phyloP scores from a whole-genome alignment of 2,329 filamentous ascomycete genomes.

The Colletotrichum spinosum region DNA sequence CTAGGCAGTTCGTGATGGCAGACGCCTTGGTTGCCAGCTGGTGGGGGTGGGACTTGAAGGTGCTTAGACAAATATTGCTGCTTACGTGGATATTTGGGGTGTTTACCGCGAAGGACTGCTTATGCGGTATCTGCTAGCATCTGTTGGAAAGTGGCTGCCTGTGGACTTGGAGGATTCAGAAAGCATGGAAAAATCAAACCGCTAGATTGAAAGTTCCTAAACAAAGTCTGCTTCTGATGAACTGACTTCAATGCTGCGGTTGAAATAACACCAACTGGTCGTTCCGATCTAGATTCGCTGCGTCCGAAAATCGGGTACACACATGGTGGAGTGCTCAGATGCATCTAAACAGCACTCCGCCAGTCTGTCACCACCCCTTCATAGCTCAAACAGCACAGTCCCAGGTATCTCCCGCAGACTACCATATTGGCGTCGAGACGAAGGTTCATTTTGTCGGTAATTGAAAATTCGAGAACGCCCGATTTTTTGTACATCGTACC shows the following conservation, averaged over 20 bases:
- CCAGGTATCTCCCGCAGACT: slow-evolving; percentile 23
- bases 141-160: not conserved
- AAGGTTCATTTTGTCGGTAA: not conserved
- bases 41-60: slow-evolving; percentile 30
- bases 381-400: slow-evolving; percentile 11
- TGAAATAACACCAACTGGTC: no score
- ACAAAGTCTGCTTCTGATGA: no score
- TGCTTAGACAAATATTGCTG: not conserved
- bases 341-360: slow-evolving; percentile 12
- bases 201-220: not conserved
- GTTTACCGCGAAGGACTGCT: not conserved
- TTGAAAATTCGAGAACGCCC: slow-evolving; percentile 8
- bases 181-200: not conserved
- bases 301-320: not conserved
- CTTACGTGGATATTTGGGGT: not conserved
- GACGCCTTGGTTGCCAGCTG: slow-evolving; percentile 23
- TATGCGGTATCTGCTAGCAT: not conserved
- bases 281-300: not conserved
- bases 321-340: slow-evolving; percentile 1
- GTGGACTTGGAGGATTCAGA: no score
- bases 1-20: slow-evolving; percentile 35
- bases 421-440: slow-evolving; percentile 17
- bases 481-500: not conserved
- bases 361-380: slow-evolving; percentile 31
- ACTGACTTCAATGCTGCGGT: no score